Evolutionary conservation across 164 flowering plant genomes (phyloP).

Genomic region (Magnolia officinalis): DNA sequence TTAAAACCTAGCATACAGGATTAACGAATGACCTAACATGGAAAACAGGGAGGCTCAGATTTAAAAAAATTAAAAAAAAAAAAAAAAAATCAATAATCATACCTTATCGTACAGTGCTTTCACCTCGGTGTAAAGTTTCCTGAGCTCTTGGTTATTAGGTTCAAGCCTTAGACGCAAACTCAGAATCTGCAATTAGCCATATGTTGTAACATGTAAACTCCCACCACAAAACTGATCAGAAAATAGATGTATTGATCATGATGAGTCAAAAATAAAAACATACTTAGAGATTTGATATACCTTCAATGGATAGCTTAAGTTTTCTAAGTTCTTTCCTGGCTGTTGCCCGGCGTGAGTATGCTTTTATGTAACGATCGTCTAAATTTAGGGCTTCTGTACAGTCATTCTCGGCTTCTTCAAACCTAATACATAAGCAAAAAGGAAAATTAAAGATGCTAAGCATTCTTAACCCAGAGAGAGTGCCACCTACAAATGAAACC

Average conservation of each 20-base stretch:
- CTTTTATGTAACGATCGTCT: constrained; percentile 94
- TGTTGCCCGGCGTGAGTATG: constrained; percentile 92
- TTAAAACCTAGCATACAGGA: no score
- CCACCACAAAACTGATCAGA: constrained; percentile 1
- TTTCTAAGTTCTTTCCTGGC: constrained; percentile 94
- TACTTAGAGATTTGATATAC: constrained; percentile 28
- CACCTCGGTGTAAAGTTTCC: constrained; percentile 69
- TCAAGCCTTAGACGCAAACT: constrained; percentile 89
- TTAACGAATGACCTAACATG: neutral
- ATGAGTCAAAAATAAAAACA: neutral
- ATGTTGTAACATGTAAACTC: neutral
- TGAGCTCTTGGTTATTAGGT: constrained; percentile 84
- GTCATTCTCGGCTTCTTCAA: constrained; percentile 85
- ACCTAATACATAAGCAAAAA: constrained; percentile 37
- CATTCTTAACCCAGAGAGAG: neutral
- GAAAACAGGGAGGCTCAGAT: neutral
- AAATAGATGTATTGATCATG: neutral
- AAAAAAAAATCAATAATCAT: neutral
- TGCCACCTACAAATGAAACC: neutral
- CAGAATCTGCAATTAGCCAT: constrained; percentile 64
- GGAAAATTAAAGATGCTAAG: neutral
- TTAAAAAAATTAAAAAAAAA: neutral
- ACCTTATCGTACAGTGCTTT: constrained; percentile 74
- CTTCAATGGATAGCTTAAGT: constrained; percentile 72
- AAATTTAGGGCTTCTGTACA: constrained; percentile 91